Conservation (phyloP, 495 filamentous ascomycete species). For the Neurospora sp. region DNA sequence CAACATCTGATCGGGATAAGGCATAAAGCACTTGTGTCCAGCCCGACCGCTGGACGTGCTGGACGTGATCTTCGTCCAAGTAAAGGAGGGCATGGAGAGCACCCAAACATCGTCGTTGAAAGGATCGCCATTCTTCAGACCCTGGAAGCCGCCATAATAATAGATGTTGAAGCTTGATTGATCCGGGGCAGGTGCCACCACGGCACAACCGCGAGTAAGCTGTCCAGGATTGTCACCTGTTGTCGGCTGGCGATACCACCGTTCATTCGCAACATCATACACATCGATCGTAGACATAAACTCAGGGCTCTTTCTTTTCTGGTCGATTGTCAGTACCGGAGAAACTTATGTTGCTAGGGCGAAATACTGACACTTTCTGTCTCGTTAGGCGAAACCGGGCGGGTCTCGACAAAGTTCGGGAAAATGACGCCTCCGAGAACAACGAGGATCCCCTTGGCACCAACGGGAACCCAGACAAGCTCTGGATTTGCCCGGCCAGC, state of each 20-base stretch:
- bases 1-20: constrained; percentile 67
- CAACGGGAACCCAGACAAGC: constrained; percentile 61
- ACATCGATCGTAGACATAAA: constrained; percentile 59
- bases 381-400: constrained; percentile 12
- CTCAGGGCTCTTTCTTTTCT: constrained; percentile 37
- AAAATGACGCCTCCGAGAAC: constrained; percentile 55
- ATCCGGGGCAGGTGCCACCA: constrained; percentile 51
- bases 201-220: constrained; percentile 54
- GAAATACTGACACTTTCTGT: constrained; percentile 31
- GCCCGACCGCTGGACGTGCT: constrained; percentile 42
- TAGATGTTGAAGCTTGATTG: constrained; percentile 59
- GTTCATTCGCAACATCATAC: constrained; percentile 49
- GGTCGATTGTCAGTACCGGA: constrained; percentile 3
- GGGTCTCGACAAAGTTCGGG: constrained; percentile 15
- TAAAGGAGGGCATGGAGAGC: constrained; percentile 64
- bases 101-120: constrained; percentile 62
- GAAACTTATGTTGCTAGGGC: neutral
- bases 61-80: constrained; percentile 53
- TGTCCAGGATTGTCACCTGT: constrained; percentile 37
- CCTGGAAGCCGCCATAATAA: constrained; percentile 62
- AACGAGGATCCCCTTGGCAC: constrained; percentile 50
- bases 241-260: constrained; percentile 56
- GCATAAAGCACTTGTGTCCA: constrained; percentile 54
- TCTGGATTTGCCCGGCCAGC: constrained; percentile 51
- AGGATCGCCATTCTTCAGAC: constrained; percentile 21